Evolutionary conservation across 2,329 filamentous ascomycete species (phyloP).

Genomic region (Nigrospora sphaerica): DNA sequence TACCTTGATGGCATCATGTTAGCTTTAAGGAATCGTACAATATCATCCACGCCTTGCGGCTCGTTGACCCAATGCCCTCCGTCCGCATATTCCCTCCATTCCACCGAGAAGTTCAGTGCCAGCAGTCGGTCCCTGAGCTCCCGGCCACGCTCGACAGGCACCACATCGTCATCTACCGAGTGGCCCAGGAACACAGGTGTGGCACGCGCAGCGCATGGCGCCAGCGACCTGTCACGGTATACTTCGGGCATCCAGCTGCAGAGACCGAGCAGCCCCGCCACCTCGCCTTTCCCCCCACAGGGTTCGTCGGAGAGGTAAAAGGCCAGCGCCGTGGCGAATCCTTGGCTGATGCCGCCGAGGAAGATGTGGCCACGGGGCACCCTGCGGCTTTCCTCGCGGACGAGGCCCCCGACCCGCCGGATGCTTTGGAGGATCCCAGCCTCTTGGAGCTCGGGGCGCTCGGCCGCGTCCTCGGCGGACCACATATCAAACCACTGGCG

Average conservation of each 20-base stretch:
- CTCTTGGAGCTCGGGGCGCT: conserved; percentile 12
- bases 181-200: conserved; percentile 20
- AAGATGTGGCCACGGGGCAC: conserved; percentile 17
- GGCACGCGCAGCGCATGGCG: not conserved
- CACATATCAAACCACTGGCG: conserved; percentile 32
- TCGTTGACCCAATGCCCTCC: conserved; percentile 19
- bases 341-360: conserved; percentile 23
- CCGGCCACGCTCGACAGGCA: conserved; percentile 17
- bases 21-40: conserved; percentile 9
- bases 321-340: conserved; percentile 17
- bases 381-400: conserved; percentile 13
- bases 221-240: too few species aligned
- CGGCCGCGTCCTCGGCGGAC: conserved; percentile 43
- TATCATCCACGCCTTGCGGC: conserved; percentile 16
- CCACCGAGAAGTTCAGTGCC: conserved; percentile 4
- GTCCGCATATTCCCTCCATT: conserved; percentile 19
- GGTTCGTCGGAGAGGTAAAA: conserved; percentile 4
- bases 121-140: conserved; percentile 12
- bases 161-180: conserved; percentile 17
- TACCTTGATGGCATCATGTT: too few species aligned
- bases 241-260: conserved; percentile 18
- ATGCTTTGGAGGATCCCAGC: conserved; percentile 14
- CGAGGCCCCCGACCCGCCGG: conserved; percentile 6
- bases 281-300: not conserved
- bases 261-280: conserved; percentile 20